Percentiles rank a stretch among this genome's conserved stretches.
phyloP scores from a whole-genome alignment of 192 early-diverging fungal species.

The Podila horticola region DNA sequence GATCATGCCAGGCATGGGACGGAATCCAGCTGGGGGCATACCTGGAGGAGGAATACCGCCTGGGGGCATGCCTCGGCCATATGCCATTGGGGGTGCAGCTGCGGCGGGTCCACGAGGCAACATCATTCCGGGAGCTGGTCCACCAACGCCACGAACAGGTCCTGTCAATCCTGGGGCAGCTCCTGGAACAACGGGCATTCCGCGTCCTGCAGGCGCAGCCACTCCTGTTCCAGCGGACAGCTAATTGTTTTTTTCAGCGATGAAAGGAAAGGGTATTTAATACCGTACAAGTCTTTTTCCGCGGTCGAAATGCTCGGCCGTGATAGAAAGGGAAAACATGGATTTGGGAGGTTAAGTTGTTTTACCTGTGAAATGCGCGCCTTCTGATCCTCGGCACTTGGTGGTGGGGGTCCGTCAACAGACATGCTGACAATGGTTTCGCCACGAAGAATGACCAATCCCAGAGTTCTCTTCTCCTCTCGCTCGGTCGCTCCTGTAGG shows the following conservation, averaged over 20 bases:
- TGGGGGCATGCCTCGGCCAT: constrained; percentile 74
- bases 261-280: background rate
- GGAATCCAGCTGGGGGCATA: constrained; percentile 62
- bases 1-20: constrained; percentile 64
- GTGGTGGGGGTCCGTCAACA: constrained; percentile 91
- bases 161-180: constrained; percentile 76
- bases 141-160: constrained; percentile 96
- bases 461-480: constrained; percentile 92
- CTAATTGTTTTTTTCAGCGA: background rate
- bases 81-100: constrained; percentile 78
- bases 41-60: constrained; percentile 66
- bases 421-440: constrained; percentile 92
- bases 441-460: constrained; percentile 93
- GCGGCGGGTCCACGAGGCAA: constrained; percentile 76
- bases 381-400: constrained; percentile 60
- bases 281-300: background rate
- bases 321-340: background rate
- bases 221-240: constrained; percentile 34
- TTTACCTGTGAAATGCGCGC: constrained; percentile 57
- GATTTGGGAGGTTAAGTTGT: background rate
- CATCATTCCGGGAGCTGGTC: constrained; percentile 92
- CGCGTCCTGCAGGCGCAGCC: constrained; percentile 54
- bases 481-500: constrained; percentile 63
- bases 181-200: constrained; percentile 69
- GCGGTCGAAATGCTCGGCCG: background rate